phyloP scores from a whole-genome alignment of 176 grass and related monocot species.

The Cenchrus fungigraminus region DNA sequence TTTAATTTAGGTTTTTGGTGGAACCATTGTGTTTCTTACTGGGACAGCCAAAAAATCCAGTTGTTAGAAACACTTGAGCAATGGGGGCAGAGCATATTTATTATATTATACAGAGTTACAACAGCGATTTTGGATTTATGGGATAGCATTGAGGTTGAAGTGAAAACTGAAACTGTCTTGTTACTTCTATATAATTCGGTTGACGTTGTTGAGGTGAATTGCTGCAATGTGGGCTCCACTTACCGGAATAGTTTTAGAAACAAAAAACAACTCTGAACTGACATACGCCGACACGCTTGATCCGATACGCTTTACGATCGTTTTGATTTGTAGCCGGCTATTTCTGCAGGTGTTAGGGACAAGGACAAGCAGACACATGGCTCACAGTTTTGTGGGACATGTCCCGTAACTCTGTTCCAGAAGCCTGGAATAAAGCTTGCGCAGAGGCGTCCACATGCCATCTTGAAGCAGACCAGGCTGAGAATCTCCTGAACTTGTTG shows the following conservation, averaged over 20 bases:
- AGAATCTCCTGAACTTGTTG: constrained; percentile 41
- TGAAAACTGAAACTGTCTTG: background rate
- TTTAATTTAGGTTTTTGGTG: background rate
- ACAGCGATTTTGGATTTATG: background rate
- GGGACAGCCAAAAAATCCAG: background rate
- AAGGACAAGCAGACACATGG: background rate
- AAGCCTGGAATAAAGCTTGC: constrained; percentile 35
- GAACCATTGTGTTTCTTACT: background rate
- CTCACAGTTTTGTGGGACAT: constrained; percentile 24
- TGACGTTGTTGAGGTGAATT: background rate
- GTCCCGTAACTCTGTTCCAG: background rate
- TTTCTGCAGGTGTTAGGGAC: constrained; percentile 15
- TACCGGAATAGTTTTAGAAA: background rate
- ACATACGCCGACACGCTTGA: background rate
- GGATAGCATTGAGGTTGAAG: background rate
- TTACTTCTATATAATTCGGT: background rate
- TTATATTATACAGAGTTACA: background rate
- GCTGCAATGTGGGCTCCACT: background rate
- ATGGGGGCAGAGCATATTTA: background rate
- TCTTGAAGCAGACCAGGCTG: constrained; percentile 40
- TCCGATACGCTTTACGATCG: background rate
- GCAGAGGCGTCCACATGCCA: constrained; percentile 12
- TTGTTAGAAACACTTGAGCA: background rate
- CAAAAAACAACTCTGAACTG: background rate
- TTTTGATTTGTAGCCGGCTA: constrained; percentile 1